These are phyloP conservation scores for Gonapodya prolifera DNA, from an alignment of 192 early-diverging fungal genomes.

Conservation along the genomic window DNA sequence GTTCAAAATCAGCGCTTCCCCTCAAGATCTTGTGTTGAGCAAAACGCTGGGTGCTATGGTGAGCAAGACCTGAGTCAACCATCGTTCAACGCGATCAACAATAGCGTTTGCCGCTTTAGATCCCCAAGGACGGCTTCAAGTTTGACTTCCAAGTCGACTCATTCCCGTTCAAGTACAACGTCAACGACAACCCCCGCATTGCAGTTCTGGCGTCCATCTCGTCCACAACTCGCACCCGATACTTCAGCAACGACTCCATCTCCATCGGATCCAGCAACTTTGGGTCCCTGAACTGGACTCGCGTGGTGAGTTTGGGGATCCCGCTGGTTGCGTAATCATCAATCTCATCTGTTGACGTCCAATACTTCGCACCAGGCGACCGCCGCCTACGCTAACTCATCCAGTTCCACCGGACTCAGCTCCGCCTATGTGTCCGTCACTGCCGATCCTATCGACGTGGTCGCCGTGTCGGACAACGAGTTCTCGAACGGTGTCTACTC, in stretches of 20 bases:
- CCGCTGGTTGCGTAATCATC: too few relatives aligned
- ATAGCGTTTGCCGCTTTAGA: background rate
- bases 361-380: too few relatives aligned
- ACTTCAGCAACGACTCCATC: background rate
- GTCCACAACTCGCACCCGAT: background rate
- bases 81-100: background rate
- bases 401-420: background rate
- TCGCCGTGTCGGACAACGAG: background rate
- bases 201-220: background rate
- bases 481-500: background rate
- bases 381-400: background rate
- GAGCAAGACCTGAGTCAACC: background rate
- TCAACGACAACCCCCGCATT: background rate
- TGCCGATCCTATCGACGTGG: background rate
- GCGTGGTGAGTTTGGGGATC: too few relatives aligned
- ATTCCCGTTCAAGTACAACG: background rate
- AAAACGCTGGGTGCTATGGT: background rate
- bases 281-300: background rate
- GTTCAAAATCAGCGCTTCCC: background rate
- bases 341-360: too few relatives aligned
- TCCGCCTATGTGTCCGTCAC: background rate
- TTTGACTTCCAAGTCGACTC: background rate
- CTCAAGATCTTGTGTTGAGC: background rate
- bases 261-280: background rate
- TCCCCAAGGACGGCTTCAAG: background rate